Evolutionary conservation across 768 basidiomycete species (phyloP).

Genomic region (Kwoniella dejecticola): DNA sequence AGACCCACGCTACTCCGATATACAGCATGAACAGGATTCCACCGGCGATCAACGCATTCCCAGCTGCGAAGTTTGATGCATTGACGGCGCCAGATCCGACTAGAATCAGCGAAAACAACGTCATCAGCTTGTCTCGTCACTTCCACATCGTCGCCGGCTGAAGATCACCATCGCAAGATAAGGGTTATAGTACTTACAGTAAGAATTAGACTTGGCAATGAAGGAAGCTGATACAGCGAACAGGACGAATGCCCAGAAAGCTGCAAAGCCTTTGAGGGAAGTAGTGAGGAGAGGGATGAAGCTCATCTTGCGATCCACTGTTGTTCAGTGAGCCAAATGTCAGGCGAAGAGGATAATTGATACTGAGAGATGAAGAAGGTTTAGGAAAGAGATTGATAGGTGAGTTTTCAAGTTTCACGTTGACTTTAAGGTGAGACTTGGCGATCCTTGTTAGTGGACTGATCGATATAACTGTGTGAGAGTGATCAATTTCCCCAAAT

Average conservation of each 20-base stretch:
- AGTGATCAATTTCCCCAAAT: no score
- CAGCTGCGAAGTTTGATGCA: conserved; percentile 29
- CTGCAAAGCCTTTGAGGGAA: conserved; percentile 34
- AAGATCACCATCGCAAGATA: not conserved
- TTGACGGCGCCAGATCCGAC: conserved; percentile 20
- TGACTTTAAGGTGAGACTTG: no score
- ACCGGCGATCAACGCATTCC: conserved; percentile 41
- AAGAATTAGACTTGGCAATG: conserved; percentile 8
- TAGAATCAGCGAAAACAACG: no score
- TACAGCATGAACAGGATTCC: conserved; percentile 34
- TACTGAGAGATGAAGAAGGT: not conserved
- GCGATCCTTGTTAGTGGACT: no score
- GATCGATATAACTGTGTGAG: no score
- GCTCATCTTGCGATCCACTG: conserved; percentile 25
- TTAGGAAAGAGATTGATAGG: no score
- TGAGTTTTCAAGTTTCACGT: no score
- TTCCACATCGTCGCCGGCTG: no score
- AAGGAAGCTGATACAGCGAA: conserved; percentile 38
- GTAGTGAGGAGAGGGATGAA: conserved; percentile 25
- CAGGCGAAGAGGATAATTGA: no score
- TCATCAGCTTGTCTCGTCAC: no score
- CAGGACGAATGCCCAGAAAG: conserved; percentile 42
- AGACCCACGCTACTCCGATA: conserved; percentile 29
- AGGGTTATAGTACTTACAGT: conserved; percentile 8
- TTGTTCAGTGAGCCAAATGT: no score